These are phyloP conservation scores for Linum usitatissimum DNA, from an alignment of 345 rosid genomes.

Conservation along the genomic window DNA sequence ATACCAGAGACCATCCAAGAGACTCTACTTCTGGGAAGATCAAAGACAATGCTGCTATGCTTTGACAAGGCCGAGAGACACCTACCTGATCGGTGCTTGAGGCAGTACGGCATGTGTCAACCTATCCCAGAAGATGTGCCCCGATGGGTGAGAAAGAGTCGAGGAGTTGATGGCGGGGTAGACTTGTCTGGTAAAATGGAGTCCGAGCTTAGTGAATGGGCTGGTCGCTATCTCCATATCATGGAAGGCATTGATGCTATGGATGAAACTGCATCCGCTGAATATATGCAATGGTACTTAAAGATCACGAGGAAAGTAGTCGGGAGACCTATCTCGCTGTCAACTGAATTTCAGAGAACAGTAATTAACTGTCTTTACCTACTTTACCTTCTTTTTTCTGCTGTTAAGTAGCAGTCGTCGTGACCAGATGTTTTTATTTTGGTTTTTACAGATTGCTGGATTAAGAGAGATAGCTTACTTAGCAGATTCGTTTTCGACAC, in stretches of 20 bases:
- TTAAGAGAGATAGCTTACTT: conserved; percentile 22
- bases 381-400: not conserved
- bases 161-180: conserved; percentile 97
- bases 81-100: conserved; percentile 87
- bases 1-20: conserved; percentile 56
- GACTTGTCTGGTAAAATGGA: conserved; percentile 92
- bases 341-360: conserved; percentile 28
- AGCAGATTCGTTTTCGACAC: conserved; percentile 20
- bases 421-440: not conserved
- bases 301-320: conserved; percentile 60
- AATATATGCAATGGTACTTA: conserved; percentile 71
- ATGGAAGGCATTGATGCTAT: conserved; percentile 50
- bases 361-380: conserved; percentile 7
- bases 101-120: conserved; percentile 73
- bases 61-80: conserved; percentile 99
- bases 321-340: conserved; percentile 24
- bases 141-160: conserved; percentile 86
- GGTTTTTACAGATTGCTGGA: conserved; percentile 20
- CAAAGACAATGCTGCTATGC: conserved; percentile 87
- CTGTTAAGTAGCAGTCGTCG: not conserved
- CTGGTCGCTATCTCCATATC: conserved; percentile 45
- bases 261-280: conserved; percentile 37
- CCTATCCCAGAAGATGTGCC: conserved; percentile 74
- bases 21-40: conserved; percentile 67
- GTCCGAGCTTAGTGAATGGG: conserved; percentile 81